Conservation (phyloP, 2,329 filamentous ascomycete species). For the Nemania sp. region DNA sequence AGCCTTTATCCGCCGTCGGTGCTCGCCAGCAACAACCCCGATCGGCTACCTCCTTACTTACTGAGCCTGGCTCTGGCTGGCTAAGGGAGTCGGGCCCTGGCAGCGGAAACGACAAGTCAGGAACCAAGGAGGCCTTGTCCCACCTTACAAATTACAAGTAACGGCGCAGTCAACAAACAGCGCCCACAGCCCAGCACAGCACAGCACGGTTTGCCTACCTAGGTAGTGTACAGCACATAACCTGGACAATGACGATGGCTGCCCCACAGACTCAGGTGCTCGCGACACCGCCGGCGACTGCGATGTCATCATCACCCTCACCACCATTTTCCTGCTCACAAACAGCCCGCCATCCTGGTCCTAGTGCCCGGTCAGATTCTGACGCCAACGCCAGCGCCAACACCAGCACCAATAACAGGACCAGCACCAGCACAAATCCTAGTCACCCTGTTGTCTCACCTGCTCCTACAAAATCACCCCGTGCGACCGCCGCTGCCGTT, state of each 20-base stretch:
- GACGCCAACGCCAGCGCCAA: conserved; percentile 13
- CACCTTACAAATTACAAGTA: background rate
- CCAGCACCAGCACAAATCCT: background rate
- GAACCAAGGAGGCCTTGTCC: too few relatives aligned
- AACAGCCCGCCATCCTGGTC: conserved; percentile 1
- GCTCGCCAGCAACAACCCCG: too few relatives aligned
- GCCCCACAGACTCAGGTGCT: conserved; percentile 19
- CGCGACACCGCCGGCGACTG: conserved; percentile 7
- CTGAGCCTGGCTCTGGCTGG: too few relatives aligned
- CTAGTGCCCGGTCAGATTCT: conserved; percentile 13
- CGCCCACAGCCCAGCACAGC: background rate
- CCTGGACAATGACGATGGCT: conserved; percentile 7
- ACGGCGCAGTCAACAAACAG: too few relatives aligned
- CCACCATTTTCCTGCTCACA: conserved; percentile 6
- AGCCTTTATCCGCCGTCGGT: too few relatives aligned
- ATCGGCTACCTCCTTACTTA: background rate
- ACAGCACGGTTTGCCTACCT: background rate
- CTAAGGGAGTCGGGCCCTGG: background rate
- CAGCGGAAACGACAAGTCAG: background rate
- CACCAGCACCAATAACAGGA: background rate
- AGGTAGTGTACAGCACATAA: background rate
- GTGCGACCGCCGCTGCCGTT: background rate
- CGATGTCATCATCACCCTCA: conserved; percentile 28
- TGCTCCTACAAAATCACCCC: conserved; percentile 14
- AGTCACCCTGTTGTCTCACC: conserved; percentile 11